Conservation (phyloP, 192 early-diverging fungal species). For the Oehlia diaphana region DNA sequence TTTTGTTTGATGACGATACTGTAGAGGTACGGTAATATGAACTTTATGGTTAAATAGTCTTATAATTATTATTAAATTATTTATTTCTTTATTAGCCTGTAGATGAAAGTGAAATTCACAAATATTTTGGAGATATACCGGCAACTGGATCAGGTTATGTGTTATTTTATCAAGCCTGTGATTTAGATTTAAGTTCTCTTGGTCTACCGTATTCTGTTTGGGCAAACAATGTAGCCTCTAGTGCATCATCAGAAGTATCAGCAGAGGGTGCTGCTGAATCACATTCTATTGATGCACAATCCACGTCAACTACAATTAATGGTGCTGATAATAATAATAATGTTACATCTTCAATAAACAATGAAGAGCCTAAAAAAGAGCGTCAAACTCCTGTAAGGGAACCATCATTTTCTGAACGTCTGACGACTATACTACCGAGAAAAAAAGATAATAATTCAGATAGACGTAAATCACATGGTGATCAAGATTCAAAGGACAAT, state of each 20-base stretch:
- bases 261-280: neutral
- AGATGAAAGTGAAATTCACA: conserved; percentile 72
- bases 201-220: conserved; percentile 16
- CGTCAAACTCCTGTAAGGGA: conserved; percentile 11
- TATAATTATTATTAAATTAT: neutral
- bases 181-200: conserved; percentile 34
- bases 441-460: conserved; percentile 16
- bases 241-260: conserved; percentile 12
- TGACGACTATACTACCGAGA: too few relatives aligned
- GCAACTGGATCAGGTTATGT: conserved; percentile 79
- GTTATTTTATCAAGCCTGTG: conserved; percentile 71
- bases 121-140: conserved; percentile 79
- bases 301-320: neutral
- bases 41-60: neutral
- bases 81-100: conserved; percentile 48
- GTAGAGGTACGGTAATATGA: conserved; percentile 66
- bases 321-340: neutral
- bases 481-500: conserved; percentile 26
- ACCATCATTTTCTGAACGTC: conserved; percentile 15
- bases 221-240: conserved; percentile 15
- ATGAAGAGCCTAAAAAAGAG: neutral
- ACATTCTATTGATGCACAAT: neutral
- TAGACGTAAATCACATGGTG: conserved; percentile 24
- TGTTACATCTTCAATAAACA: neutral
- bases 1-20: conserved; percentile 94